Percentiles rank a stretch among this genome's conserved stretches.
phyloP scores from a whole-genome alignment of 2,329 filamentous ascomycete species.

The Fusarium cyanostomum region DNA sequence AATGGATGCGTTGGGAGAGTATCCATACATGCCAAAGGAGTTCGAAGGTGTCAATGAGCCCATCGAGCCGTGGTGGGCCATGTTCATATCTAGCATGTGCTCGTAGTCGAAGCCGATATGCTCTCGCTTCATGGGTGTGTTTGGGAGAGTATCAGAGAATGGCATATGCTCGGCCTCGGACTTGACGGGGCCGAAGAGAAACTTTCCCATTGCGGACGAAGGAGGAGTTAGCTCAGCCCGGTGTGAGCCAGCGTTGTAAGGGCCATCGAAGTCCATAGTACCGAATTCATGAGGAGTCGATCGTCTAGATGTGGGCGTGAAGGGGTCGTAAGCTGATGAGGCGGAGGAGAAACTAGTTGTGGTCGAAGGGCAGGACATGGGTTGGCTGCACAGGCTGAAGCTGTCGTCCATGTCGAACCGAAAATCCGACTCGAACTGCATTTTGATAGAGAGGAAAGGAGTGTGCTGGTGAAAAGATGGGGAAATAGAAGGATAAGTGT shows the following conservation, averaged over 20 bases:
- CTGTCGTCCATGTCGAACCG: conserved; percentile 53
- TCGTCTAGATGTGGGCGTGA: conserved; percentile 56
- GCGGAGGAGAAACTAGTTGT: conserved; percentile 53
- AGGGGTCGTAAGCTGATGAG: conserved; percentile 55
- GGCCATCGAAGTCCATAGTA: conserved; percentile 51
- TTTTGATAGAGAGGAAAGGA: conserved; percentile 37
- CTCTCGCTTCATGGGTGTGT: conserved; percentile 51
- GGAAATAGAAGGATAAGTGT: conserved; percentile 7
- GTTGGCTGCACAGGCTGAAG: conserved; percentile 51
- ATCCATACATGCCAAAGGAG: conserved; percentile 49
- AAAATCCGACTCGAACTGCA: conserved; percentile 53
- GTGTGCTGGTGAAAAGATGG: conserved; percentile 12
- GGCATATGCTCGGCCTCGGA: conserved; percentile 47
- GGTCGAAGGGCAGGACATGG: conserved; percentile 50
- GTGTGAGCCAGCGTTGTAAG: conserved; percentile 42
- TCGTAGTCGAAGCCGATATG: conserved; percentile 51
- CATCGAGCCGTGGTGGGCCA: conserved; percentile 47
- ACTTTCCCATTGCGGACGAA: conserved; percentile 47
- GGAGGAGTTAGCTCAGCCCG: conserved; percentile 51
- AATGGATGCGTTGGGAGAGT: conserved; percentile 48
- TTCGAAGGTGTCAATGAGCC: conserved; percentile 52
- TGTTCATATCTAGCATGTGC: conserved; percentile 51
- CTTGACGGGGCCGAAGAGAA: conserved; percentile 49
- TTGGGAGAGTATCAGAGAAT: conserved; percentile 46
- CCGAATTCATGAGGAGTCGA: conserved; percentile 54